These are phyloP conservation scores for Thermomyces lanuginosus DNA, from an alignment of 2,329 filamentous ascomycete genomes.

Conservation along the genomic window DNA sequence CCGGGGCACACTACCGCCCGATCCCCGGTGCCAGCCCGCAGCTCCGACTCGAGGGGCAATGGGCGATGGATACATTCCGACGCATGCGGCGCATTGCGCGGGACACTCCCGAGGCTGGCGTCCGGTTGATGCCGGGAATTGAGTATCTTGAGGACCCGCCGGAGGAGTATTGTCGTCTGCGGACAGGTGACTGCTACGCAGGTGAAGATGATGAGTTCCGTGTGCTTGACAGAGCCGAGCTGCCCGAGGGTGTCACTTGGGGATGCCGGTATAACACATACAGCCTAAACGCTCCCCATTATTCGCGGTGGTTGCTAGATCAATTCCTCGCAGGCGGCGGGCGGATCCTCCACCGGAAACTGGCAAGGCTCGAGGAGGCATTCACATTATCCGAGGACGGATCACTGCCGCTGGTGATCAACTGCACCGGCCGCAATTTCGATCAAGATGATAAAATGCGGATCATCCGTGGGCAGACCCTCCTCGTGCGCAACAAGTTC, in stretches of 20 bases:
- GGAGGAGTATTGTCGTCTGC: constrained; percentile 21
- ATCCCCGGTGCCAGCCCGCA: constrained; percentile 25
- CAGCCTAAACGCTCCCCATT: constrained; percentile 29
- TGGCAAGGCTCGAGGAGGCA: constrained; percentile 1
- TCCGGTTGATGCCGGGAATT: constrained; percentile 22
- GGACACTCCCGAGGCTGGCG: constrained; percentile 20
- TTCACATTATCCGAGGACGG: constrained; percentile 2
- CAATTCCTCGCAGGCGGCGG: constrained; percentile 27
- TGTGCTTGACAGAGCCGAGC: constrained; percentile 13
- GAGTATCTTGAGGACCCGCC: constrained; percentile 28
- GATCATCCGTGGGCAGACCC: constrained; percentile 35
- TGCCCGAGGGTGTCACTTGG: constrained; percentile 23
- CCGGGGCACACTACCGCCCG: constrained; percentile 33
- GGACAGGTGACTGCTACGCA: constrained; percentile 16
- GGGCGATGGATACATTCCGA: constrained; percentile 24
- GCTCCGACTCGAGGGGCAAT: constrained; percentile 18
- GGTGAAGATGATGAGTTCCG: constrained; percentile 20
- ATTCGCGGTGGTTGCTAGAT: constrained; percentile 26
- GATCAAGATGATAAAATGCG: too few relatives aligned
- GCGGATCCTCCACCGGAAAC: constrained; percentile 7
- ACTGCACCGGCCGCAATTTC: constrained; percentile 13
- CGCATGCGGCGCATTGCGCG: constrained; percentile 21
- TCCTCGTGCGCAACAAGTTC: constrained; percentile 31
- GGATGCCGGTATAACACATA: constrained; percentile 27
- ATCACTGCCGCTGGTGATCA: constrained; percentile 4